Percentiles rank a stretch among this genome's conserved stretches.
These are phyloP conservation scores for Coccomyxa sp. DNA, from an alignment of 139 green algal species.

Conservation along the genomic window DNA sequence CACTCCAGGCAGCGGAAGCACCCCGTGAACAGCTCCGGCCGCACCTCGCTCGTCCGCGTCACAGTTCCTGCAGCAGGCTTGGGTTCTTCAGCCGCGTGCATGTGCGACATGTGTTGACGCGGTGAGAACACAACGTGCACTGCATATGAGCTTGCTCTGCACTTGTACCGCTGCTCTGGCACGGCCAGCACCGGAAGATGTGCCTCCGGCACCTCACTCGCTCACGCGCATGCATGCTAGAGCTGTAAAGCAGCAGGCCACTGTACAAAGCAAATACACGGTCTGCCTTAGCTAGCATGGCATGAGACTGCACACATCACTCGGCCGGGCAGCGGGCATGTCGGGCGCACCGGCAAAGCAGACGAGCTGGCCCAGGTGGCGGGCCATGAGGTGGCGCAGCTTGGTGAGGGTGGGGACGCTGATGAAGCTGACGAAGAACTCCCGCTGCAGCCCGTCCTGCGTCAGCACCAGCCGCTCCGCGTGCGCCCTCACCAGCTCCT, in stretches of 20 bases:
- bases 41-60: constrained; percentile 92
- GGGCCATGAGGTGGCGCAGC: constrained; percentile 43
- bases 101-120: constrained; percentile 39
- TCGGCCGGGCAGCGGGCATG: background rate
- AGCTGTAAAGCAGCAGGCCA: background rate
- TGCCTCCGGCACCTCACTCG: background rate
- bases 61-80: constrained; percentile 71
- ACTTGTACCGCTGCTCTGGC: background rate
- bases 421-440: constrained; percentile 86
- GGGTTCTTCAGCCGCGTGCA: background rate
- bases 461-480: constrained; percentile 48
- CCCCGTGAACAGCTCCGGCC: constrained; percentile 89
- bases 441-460: constrained; percentile 55
- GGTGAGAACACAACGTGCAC: constrained; percentile 27
- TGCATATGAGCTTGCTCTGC: background rate
- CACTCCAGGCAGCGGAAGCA: constrained; percentile 91
- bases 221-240: background rate
- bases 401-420: constrained; percentile 52
- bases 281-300: background rate
- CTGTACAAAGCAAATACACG: background rate
- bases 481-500: constrained; percentile 69
- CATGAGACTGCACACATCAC: too few species aligned
- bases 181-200: background rate
- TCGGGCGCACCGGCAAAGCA: constrained; percentile 29
- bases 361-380: constrained; percentile 49